Conservation (phyloP, 192 early-diverging fungal species). For the Umbelopsis sp. region DNA sequence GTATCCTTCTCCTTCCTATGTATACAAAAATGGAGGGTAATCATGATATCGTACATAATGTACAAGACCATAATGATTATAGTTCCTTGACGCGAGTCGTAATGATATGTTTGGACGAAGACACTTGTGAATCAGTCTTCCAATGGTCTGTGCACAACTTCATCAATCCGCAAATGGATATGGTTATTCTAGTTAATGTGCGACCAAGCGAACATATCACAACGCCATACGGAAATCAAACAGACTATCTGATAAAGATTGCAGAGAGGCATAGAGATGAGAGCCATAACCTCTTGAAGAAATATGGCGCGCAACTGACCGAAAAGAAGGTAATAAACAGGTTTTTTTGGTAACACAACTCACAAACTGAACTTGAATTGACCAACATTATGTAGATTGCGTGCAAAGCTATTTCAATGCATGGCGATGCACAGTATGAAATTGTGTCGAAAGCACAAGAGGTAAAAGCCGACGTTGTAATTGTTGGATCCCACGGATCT, state of each 20-base stretch:
- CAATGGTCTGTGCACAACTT: conserved; percentile 34
- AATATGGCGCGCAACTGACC: conserved; percentile 21
- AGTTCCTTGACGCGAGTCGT: conserved; percentile 20
- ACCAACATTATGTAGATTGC: conserved; percentile 28
- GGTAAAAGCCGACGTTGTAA: conserved; percentile 56
- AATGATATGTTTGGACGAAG: conserved; percentile 27
- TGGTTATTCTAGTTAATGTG: conserved; percentile 32
- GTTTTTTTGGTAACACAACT: not conserved
- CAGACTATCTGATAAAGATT: conserved; percentile 23
- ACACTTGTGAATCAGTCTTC: conserved; percentile 21
- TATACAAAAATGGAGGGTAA: not conserved
- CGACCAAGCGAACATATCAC: conserved; percentile 27
- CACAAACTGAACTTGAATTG: not conserved
- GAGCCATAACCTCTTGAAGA: conserved; percentile 27
- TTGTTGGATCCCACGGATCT: conserved; percentile 65
- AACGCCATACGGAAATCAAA: conserved; percentile 28
- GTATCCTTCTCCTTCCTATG: not conserved
- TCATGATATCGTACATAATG: conserved; percentile 12
- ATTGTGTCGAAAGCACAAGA: conserved; percentile 59
- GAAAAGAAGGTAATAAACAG: conserved; percentile 21
- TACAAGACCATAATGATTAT: not conserved
- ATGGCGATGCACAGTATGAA: conserved; percentile 65
- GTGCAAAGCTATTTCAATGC: conserved; percentile 57
- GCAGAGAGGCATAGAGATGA: conserved; percentile 29
- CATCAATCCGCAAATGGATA: conserved; percentile 24